Evolutionary conservation across 1,139 yeast species (phyloP), one percentile per base, ranked within the genome.

Genomic region (Kluyveromyces marxianus): DNA sequence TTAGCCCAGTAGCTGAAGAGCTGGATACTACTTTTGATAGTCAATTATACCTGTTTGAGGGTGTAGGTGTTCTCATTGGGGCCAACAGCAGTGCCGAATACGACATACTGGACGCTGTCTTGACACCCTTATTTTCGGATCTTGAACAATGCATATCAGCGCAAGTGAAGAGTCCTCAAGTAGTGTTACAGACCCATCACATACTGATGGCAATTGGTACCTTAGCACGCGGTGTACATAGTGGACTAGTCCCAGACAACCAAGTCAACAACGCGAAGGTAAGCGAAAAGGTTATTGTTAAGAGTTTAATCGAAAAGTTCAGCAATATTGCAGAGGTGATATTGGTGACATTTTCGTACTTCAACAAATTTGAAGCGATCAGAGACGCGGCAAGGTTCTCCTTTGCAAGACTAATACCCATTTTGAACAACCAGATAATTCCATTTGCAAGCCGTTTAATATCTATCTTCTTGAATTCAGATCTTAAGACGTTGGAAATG

Each of bases 381-480:
- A 76, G 98, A 59, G 96, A 89, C 53, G 83, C 96, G 3, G 74
- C 94, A 1, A 76, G 97, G 56, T 87, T 86, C 63, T 79, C 96
- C 25, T 83, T 90, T 67, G 87, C 96, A 3, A 76, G 97, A 52
- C 74, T 94, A 52, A 83, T 89, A 47, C 89, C 95, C 25, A 72
- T 90, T 33, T 70, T 90, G 52, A 81, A 81, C 48, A 70, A 70
- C 31, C 68, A 68, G 10, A 70, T 81, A 49, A 70, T 80, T 63
- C 41, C 85, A 80, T 59, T 73, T 87, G 61, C 82, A 83, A 48
- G 62, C 48, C 82, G 88, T 58, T 74, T 90, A 48, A 79, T 92
- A 48, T 77, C 86, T 2, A 70, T 84, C n/a, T 71, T 86, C 44
- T 72, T 94, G 62, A 77, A 81, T 5, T 76, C 85, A n/a, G 78